Percentiles rank a stretch among this genome's conserved stretches.
Conservation (phyloP, 441 rosid species). For the Bocquillonia castaneifolia region DNA sequence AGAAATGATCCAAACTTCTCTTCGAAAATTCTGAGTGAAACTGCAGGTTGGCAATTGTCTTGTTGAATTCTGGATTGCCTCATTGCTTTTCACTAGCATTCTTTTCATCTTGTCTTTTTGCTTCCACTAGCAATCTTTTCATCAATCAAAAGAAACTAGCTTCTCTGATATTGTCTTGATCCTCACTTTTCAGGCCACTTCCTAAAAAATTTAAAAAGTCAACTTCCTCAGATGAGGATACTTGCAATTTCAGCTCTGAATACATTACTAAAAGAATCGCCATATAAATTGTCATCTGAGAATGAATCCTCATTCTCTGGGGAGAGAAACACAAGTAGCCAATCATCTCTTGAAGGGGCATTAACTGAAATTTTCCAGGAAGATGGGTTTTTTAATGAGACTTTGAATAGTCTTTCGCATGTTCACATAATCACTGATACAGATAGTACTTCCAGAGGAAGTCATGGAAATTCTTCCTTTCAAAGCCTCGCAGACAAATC, state of each 20-base stretch:
- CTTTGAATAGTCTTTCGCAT: constrained; percentile 90
- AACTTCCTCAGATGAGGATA: constrained; percentile 99
- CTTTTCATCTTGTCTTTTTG: constrained; percentile 15
- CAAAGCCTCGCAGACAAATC: constrained; percentile 96
- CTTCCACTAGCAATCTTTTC: constrained; percentile 13
- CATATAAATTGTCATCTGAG: constrained; percentile 67
- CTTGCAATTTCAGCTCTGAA: constrained; percentile 98
- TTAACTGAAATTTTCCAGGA: constrained; percentile 77
- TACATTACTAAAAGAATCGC: constrained; percentile 89
- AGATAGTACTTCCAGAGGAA: constrained; percentile 74
- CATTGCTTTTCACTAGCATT: constrained; percentile 17
- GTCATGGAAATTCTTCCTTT: constrained; percentile 78
- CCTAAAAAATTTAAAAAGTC: constrained; percentile 90
- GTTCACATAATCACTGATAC: constrained; percentile 83
- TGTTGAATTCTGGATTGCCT: constrained; percentile 19
- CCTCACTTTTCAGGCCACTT: constrained; percentile 75
- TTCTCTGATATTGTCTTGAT: constrained; percentile 25
- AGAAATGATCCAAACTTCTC: constrained; percentile 66
- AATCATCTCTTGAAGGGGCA: constrained; percentile 80
- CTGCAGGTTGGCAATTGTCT: constrained; percentile 63
- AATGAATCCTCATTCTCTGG: constrained; percentile 32
- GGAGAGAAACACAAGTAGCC: constrained; percentile 40
- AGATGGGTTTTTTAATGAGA: constrained; percentile 89
- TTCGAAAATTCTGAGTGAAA: constrained; percentile 72
- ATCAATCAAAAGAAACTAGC: not conserved